A percentile compares a stretch with the other conserved stretches of the same genome.
These are phyloP conservation scores for Wickerhamomyces sp. DNA, from an alignment of 1,139 yeast species.

Conservation along the genomic window DNA sequence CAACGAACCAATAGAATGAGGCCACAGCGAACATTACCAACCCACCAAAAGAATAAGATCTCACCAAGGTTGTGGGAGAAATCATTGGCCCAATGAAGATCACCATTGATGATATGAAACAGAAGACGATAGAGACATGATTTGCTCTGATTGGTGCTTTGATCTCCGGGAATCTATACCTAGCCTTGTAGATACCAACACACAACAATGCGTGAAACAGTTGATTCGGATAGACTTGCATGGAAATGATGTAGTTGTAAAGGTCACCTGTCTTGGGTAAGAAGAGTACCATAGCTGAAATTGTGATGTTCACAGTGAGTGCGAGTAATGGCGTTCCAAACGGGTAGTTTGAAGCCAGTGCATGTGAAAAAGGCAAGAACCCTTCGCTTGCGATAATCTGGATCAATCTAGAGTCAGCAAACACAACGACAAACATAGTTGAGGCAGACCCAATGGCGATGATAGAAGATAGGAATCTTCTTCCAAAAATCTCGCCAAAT, in stretches of 20 bases:
- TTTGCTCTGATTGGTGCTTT: slow-evolving; percentile 42
- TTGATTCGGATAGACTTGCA: slow-evolving; percentile 53
- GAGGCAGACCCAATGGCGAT: slow-evolving; percentile 59
- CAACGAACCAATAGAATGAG: slow-evolving; percentile 42
- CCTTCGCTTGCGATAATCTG: slow-evolving; percentile 62
- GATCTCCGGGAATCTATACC: slow-evolving; percentile 41
- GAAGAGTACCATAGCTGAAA: slow-evolving; percentile 27
- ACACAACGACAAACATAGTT: slow-evolving; percentile 54
- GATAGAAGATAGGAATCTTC: slow-evolving; percentile 43
- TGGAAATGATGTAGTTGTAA: slow-evolving; percentile 48
- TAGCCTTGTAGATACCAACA: slow-evolving; percentile 43
- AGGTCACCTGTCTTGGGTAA: slow-evolving; percentile 30
- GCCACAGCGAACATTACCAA: slow-evolving; percentile 8
- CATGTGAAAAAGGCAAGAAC: slow-evolving; percentile 44
- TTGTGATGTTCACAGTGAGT: slow-evolving; percentile 26
- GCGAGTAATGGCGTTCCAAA: slow-evolving; percentile 50
- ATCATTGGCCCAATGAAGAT: slow-evolving; percentile 13
- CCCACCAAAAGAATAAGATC: slow-evolving; percentile 16
- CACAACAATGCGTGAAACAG: slow-evolving; percentile 44
- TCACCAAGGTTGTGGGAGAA: slow-evolving; percentile 6
- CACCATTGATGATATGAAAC: slow-evolving; percentile 11
- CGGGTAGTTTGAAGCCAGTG: slow-evolving; percentile 54
- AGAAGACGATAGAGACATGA: slow-evolving; percentile 10
- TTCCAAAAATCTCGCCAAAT: slow-evolving; percentile 47
- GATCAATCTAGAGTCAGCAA: slow-evolving; percentile 50